Evolutionary conservation across 805 yeast species (phyloP).

Genomic region (Candida ficus): DNA sequence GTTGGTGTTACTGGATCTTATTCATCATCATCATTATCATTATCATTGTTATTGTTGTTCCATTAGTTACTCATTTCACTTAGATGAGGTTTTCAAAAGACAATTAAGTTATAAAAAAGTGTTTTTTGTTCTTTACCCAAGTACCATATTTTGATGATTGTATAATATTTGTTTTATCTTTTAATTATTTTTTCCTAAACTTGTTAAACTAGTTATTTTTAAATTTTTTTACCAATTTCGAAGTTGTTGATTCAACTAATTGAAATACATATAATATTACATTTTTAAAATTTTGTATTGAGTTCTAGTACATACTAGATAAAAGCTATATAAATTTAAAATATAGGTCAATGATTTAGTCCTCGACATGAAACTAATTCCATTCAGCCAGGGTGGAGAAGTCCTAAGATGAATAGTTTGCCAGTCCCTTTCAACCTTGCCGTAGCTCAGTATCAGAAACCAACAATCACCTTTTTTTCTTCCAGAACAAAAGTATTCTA

Average conservation of each 20-base stretch:
- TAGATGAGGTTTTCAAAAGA: not conserved
- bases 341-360: conserved; percentile 28
- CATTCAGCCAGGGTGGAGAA: conserved; percentile 28
- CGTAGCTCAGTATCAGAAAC: too few species aligned
- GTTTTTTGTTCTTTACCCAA: not conserved
- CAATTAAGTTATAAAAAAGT: not conserved
- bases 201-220: not conserved
- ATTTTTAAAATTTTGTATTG: too few species aligned
- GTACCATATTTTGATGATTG: too few species aligned
- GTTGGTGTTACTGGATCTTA: conserved; percentile 73
- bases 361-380: conserved; percentile 16
- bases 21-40: conserved; percentile 55
- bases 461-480: conserved; percentile 16
- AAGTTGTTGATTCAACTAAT: too few species aligned
- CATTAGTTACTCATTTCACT: conserved; percentile 21
- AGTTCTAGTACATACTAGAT: too few species aligned
- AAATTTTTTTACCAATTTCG: too few species aligned
- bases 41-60: conserved; percentile 61
- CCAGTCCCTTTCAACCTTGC: not conserved
- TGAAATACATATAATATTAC: too few species aligned
- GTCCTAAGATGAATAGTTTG: conserved; percentile 14
- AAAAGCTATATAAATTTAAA: not conserved
- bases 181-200: too few species aligned
- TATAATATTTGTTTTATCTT: too few species aligned
- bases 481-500: conserved; percentile 28